phyloP scores from a whole-genome alignment of 768 basidiomycete species.

The Boletus edulis region DNA sequence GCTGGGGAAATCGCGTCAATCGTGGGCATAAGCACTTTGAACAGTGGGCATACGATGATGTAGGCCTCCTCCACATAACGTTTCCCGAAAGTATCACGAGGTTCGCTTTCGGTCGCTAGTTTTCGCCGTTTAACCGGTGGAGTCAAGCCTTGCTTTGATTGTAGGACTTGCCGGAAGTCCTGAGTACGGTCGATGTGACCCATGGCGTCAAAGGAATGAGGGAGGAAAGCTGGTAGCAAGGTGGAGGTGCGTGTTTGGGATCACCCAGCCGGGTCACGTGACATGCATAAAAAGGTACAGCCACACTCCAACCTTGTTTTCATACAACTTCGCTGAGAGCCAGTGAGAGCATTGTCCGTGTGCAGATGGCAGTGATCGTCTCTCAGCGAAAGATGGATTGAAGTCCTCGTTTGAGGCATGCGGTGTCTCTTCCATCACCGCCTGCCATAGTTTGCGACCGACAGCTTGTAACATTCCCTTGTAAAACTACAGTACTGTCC shows the following conservation, averaged over 20 bases:
- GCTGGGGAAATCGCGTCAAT: constrained; percentile 37
- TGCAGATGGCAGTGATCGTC: constrained; percentile 10
- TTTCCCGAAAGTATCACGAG: constrained; percentile 50
- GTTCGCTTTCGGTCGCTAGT: constrained; percentile 35
- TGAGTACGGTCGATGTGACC: constrained; percentile 57
- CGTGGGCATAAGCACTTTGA: background rate
- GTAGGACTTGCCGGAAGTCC: constrained; percentile 55
- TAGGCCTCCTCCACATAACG: constrained; percentile 77
- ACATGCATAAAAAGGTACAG: constrained; percentile 3
- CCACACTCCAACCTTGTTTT: background rate
- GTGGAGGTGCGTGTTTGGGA: background rate
- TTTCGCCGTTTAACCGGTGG: constrained; percentile 54
- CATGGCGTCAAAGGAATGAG: constrained; percentile 37
- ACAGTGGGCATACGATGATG: constrained; percentile 48
- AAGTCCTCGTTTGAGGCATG: constrained; percentile 75
- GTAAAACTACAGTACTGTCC: background rate
- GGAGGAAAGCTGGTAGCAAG: background rate
- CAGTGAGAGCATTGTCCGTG: constrained; percentile 18
- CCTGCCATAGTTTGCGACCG: constrained; percentile 59
- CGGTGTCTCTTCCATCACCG: constrained; percentile 47
- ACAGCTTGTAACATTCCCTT: constrained; percentile 14
- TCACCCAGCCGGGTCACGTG: constrained; percentile 20
- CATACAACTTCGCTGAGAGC: constrained; percentile 20
- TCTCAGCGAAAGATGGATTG: constrained; percentile 35
- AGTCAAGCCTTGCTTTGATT: constrained; percentile 41